These are phyloP conservation scores for Miamiensis avidus DNA, from an alignment of 169 alveolate species.

Conservation along the genomic window DNA sequence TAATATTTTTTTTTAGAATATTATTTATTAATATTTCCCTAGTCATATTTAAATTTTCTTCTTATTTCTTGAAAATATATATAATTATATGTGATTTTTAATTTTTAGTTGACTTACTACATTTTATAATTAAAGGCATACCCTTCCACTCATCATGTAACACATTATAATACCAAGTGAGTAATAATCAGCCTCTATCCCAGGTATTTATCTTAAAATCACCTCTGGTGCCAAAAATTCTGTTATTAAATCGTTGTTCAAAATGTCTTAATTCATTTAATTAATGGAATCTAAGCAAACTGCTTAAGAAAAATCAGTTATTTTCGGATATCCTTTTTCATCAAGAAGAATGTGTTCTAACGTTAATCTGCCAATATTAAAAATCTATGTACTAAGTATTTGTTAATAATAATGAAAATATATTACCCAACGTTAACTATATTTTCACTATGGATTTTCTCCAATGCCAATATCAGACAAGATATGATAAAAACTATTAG, in stretches of 20 bases:
- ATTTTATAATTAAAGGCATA: neutral
- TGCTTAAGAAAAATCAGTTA: conserved; percentile 11
- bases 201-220: conserved; percentile 42
- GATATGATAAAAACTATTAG: neutral
- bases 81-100: no score
- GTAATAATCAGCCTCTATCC: conserved; percentile 56
- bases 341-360: conserved; percentile 20
- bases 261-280: conserved; percentile 15
- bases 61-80: conserved; percentile 13
- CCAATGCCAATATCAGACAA: neutral
- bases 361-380: neutral
- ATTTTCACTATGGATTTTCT: neutral
- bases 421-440: neutral
- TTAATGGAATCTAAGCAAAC: conserved; percentile 13
- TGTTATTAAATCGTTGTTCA: conserved; percentile 45
- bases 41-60: conserved; percentile 5
- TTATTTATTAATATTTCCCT: conserved; percentile 21
- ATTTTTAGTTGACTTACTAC: neutral
- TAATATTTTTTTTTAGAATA: conserved; percentile 26
- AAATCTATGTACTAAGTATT: no score
- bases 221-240: conserved; percentile 69
- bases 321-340: conserved; percentile 19
- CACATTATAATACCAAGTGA: conserved; percentile 52
- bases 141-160: conserved; percentile 54
- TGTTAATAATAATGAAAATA: no score